Evolutionary conservation across 805 yeast genomes (phyloP), one percentile per base, ranked within the genome.

Genomic region (Metschnikowia gruessii): DNA sequence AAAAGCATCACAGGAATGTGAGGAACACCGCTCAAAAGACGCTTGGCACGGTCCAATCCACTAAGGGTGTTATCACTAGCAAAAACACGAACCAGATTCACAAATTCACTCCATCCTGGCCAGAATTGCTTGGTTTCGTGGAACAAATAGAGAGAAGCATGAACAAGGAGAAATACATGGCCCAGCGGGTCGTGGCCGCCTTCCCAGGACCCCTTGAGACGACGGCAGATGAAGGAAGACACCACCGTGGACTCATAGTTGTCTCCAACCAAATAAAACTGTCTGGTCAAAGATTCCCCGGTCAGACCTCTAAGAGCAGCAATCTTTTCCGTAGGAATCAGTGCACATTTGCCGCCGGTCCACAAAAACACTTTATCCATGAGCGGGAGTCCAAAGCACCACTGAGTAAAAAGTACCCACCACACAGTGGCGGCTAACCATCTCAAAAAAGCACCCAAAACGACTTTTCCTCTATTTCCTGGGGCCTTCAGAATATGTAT

Each of bases 101-200:
- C 5, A 15, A 52, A 29, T 2, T 17, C 19, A 3, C 40, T 40
- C 63, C 71, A 65, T 17, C 65, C 54, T n/a, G 33, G 52, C 68
- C 65, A 72, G 56, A 56, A 64, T 38, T 50, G 81, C 18, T 72
- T 49, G 7, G 80, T 60, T 60, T 91, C 97, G 46, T 81, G 80
- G 59, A 86, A 70, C 53, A 92, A 59, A 46, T 85, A 77, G 45
- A 84, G 61, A 26, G 84, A 77, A 8, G 87, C 74, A 48, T 84
- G 85, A 4, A 84, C 76, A 37, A 92, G 68, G 35, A 94, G 63
- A 57, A 91, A 94, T 1, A 88, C 84, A 61, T 94, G 99, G 0
- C 99, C 99, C 50, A 92, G 84, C 4, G 98, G 96, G 68, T 94
- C 99, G 61, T 89, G 96, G 0, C 99, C 99, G 0, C 96, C 98